Percentiles rank a stretch among this genome's conserved stretches.
Evolutionary conservation across 2,329 filamentous ascomycete genomes (phyloP).

Genomic region (Fusarium coicis): DNA sequence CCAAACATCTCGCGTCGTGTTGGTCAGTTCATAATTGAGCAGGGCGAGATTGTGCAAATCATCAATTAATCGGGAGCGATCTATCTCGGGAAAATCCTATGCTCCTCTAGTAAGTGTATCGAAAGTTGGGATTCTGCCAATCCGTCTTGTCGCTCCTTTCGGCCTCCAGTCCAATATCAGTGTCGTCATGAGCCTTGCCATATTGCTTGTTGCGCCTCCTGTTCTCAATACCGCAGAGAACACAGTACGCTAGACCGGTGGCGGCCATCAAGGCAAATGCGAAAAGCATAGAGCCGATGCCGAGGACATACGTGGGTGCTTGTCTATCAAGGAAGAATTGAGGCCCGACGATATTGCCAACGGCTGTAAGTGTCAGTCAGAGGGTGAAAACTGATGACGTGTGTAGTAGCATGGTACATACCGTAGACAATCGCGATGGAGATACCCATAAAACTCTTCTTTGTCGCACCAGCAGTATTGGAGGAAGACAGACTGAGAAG

Average conservation of each 20-base stretch:
- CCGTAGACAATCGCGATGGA: slow-evolving; percentile 46
- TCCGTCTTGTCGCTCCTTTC: slow-evolving; percentile 31
- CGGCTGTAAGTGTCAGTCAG: slow-evolving; percentile 4
- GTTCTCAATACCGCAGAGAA: slow-evolving; percentile 40
- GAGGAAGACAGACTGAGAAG: slow-evolving; percentile 46
- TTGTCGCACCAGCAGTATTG: slow-evolving; percentile 46
- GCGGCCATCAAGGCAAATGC: slow-evolving; percentile 43
- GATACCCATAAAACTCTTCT: slow-evolving; percentile 46
- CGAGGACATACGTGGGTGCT: slow-evolving; percentile 44
- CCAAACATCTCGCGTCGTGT: rapidly evolving
- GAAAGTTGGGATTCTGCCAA: slow-evolving; percentile 32
- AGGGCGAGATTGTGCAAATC: rapidly evolving
- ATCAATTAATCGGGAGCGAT: not conserved
- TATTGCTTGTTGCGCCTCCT: slow-evolving; percentile 29
- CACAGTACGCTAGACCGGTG: slow-evolving; percentile 34
- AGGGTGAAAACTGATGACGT: too few relatives aligned
- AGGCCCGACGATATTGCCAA: slow-evolving; percentile 48
- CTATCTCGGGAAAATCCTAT: rapidly evolving
- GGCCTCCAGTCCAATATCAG: slow-evolving; percentile 3
- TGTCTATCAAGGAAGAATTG: slow-evolving; percentile 45
- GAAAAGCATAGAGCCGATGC: slow-evolving; percentile 44
- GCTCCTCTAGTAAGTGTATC: slow-evolving; percentile 17
- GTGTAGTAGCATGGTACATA: not conserved
- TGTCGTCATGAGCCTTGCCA: slow-evolving; percentile 5
- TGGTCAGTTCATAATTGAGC: too few relatives aligned